Conservation (phyloP, 2,329 filamentous ascomycete genomes). For the Dactylellina cionopaga region DNA sequence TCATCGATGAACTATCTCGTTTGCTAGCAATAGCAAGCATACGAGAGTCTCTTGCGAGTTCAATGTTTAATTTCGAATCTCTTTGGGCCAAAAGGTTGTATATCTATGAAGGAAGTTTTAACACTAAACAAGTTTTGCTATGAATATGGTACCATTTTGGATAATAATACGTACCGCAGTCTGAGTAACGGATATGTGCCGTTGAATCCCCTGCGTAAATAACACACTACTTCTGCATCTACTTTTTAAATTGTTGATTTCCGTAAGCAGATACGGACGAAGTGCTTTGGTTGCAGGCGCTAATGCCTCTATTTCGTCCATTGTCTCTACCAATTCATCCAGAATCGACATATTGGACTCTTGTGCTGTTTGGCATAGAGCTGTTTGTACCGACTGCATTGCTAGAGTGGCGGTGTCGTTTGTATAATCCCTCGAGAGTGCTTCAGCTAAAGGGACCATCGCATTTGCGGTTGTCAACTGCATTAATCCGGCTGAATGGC, state of each 20-base stretch:
- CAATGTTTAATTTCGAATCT: constrained; percentile 23
- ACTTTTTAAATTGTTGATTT: constrained; percentile 23
- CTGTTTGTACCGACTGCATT: constrained; percentile 19
- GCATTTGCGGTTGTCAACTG: constrained; percentile 19
- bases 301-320: constrained; percentile 6
- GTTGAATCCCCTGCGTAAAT: constrained; percentile 14
- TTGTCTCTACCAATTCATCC: constrained; percentile 8
- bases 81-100: constrained; percentile 28
- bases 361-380: constrained; percentile 11
- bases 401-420: constrained; percentile 15
- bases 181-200: constrained; percentile 22
- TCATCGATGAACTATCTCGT: constrained; percentile 32
- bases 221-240: constrained; percentile 27
- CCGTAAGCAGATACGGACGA: constrained; percentile 15
- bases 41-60: constrained; percentile 23
- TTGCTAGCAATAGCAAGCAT: constrained; percentile 28
- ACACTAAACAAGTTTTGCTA: neutral
- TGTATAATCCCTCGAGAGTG: constrained; percentile 32
- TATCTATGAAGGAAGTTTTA: constrained; percentile 6
- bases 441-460: constrained; percentile 22
- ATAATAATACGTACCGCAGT: constrained; percentile 16
- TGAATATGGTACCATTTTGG: neutral
- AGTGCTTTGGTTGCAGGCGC: neutral
- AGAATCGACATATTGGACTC: constrained; percentile 29
- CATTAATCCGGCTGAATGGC: constrained; percentile 22